Conservation (phyloP, 1,284 basidiomycete genomes). For the Gomphus sp. region DNA sequence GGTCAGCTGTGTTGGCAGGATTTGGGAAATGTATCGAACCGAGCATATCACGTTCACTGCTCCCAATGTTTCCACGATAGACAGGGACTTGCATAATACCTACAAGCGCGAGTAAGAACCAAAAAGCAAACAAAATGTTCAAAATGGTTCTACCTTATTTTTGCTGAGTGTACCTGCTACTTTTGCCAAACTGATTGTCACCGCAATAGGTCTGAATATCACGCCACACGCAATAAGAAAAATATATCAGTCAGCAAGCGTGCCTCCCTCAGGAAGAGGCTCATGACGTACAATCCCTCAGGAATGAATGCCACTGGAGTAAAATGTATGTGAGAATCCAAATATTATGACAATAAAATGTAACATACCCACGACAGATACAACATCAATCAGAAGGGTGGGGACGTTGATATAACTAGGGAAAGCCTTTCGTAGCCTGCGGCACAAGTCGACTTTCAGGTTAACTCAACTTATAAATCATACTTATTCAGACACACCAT, state of each 20-base stretch:
- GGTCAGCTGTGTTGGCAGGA: background rate
- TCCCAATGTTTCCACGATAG: constrained; percentile 40
- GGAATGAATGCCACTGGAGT: constrained; percentile 47
- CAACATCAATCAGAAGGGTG: constrained; percentile 46
- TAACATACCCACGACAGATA: constrained; percentile 36
- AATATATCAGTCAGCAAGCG: constrained; percentile 33
- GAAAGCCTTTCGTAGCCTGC: constrained; percentile 29
- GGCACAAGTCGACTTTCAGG: background rate
- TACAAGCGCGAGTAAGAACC: constrained; percentile 9
- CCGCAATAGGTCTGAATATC: constrained; percentile 28
- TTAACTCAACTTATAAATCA: constrained; percentile 10
- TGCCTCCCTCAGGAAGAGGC: constrained; percentile 32
- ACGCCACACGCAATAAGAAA: constrained; percentile 21
- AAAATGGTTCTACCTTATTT: constrained; percentile 53
- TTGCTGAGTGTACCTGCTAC: constrained; percentile 43
- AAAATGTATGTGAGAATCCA: background rate
- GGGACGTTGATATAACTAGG: constrained; percentile 49
- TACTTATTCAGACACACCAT: constrained; percentile 41
- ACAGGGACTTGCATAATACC: constrained; percentile 19
- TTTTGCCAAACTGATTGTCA: constrained; percentile 34
- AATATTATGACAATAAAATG: background rate
- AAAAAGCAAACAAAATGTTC: background rate
- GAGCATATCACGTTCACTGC: constrained; percentile 34
- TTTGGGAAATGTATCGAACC: constrained; percentile 14
- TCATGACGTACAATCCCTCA: constrained; percentile 28